Base-by-base conservation (phyloP, 2,329 filamentous ascomycete species). In the Aspergillus alliaceus region DNA sequence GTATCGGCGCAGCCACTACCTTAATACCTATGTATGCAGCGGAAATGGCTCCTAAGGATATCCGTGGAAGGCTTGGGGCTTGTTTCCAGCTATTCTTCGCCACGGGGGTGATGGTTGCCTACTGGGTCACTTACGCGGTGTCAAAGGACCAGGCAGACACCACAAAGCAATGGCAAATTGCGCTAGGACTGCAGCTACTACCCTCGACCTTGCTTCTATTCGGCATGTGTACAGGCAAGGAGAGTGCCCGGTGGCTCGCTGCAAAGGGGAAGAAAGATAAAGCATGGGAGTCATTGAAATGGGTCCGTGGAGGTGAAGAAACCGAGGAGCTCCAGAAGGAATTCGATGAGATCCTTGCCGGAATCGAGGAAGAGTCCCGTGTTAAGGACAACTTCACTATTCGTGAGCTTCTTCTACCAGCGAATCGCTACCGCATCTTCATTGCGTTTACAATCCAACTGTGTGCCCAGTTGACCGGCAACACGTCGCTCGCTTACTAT, bases 401-500 rank as follows among this genome's bases (percentile, higher is more conserved):
- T 69, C 80, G 73, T 51, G 80, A 83, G 62, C 66, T 76, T 4
- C 69, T 80, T 7, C 71, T 79, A 18, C 79, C 79, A 0, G 75
- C 72, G 5, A 82, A 82, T 64, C 71, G 81, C 24, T 77, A 75
- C 59, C 77, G 81, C 14, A 72, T 84, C 52, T 73, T 81, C 59
- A 69, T 82, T 25, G 76, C 80, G 15, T 72, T 83, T 51, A 76
- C 79, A n/a, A 78, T 82, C 14, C 80, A 83, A 56, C 77, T 81
- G 25, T 75, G 75, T 69, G 71, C 72, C 6, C 80, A 83, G 66
- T 67, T 82, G 12, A 82, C 80, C 1, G 80, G 80, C 35, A 82
- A 80, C 56, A 83, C 80, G 0, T 79, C 78, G 0, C 66, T 83
- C 22, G 80, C 80, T 2, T 82, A 82, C 60, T 83, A 80, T 61